Base-by-base conservation (phyloP, 257 asterid species). In the Ligustrum vulgare region DNA sequence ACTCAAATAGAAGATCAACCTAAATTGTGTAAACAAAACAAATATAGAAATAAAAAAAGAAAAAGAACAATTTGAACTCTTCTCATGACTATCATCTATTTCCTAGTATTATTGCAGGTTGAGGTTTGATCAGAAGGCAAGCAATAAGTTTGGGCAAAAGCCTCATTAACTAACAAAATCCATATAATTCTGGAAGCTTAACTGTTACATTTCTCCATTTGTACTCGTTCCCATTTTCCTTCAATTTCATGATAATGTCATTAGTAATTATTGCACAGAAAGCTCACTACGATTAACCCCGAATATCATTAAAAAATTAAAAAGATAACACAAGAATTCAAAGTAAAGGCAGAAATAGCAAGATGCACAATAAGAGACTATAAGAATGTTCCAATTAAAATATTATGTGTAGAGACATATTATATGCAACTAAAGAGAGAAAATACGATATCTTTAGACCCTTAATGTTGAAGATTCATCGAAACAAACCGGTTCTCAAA, bases 81-180 rank as follows among this genome's bases (percentile, higher is more conserved):
- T n/a, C n/a, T n/a, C n/a, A n/a, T n/a, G n/a, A 66, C 51, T 31
- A 35, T 37, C 77, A 34, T 36, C 15, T 64, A 49, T 13, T 31
- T 64, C 72, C 2, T 62, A 73, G 69, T 22, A 18, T 16, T 58
- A 39, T 20, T 20, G 22, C 69, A 39, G 16, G 33, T 1, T 71
- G 71, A 18, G 56, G n/a, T 39, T 2, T 71, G 73, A 32, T 54
- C 16, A 54, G 11, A 67, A 67, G 11, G 25, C 39, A 23, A 60
- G 15, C 16, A 35, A 69, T 25, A 72, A 64, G 71, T 37, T 64
- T 47, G n/a, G n/a, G n/a, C n/a, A n/a, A n/a, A n/a, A n/a, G n/a
- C n/a, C n/a, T n/a, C n/a, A n/a, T n/a, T n/a, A n/a, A n/a, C 98
- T 97, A 93, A 88, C 99, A 95, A 63, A 95, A 91, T 51, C 99